Conservation (phyloP, 2,329 filamentous ascomycete species). For the Rhynchosporium agropyri region DNA sequence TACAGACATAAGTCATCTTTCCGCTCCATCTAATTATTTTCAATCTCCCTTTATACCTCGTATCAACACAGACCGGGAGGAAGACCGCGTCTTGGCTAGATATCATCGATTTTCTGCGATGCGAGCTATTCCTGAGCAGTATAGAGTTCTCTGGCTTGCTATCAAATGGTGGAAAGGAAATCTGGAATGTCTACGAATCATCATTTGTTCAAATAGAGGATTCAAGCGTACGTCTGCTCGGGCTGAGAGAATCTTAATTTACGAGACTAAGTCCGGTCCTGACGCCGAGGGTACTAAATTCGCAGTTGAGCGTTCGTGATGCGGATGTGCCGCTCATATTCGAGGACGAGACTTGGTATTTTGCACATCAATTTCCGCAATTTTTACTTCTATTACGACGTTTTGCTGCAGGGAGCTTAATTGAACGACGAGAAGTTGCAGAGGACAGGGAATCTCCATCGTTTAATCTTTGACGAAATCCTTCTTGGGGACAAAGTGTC, state of each 20-base stretch:
- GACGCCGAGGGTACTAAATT: not conserved
- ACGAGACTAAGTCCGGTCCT: not conserved
- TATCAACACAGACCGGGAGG: not conserved
- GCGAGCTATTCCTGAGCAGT: not conserved
- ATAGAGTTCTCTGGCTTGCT: not conserved
- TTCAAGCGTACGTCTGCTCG: not conserved
- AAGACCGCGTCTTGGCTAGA: conserved; percentile 10
- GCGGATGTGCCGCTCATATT: conserved; percentile 1
- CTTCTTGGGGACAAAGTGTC: too few species aligned
- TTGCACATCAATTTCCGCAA: not conserved
- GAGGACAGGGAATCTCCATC: not conserved
- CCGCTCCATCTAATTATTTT: not conserved
- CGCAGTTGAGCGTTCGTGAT: not conserved
- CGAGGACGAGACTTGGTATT: conserved; percentile 4
- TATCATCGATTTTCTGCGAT: not conserved
- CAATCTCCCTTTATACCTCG: not conserved
- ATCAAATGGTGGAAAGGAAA: not conserved
- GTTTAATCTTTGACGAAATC: too few species aligned
- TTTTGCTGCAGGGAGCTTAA: not conserved
- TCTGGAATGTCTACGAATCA: not conserved
- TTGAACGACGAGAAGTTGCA: not conserved
- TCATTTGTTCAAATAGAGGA: not conserved
- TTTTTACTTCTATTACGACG: not conserved
- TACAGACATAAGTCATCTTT: not conserved
- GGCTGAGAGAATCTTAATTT: not conserved